Evolutionary conservation across 2,329 filamentous ascomycete genomes (phyloP), one percentile per base, ranked within the genome.

Genomic region (Hypoxylon sp.): DNA sequence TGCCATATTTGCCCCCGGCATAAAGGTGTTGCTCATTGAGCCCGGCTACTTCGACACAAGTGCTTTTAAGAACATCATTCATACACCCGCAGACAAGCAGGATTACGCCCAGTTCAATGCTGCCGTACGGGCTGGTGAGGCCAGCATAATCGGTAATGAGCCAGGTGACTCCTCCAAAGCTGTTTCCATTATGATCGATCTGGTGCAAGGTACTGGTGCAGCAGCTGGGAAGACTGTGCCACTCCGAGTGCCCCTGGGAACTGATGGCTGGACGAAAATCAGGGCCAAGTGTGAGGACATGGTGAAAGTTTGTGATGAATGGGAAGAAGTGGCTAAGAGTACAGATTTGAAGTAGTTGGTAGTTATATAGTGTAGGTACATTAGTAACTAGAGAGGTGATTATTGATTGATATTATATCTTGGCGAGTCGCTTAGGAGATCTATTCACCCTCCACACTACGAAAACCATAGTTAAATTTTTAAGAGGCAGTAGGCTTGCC

Each of bases 131-230:
- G 37, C 20, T 1, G 64, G 74, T 5, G 67, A 66, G 29, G 55
- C 47, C 8, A 62, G 67, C 6, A 55, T 68, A 2, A 48, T 62
- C 2, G 63, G 67, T 3, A 63, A 65, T 1, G 63, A 64, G 2
- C 60, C 67, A 2, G 55, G 64, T 1, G 35, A 83, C 51, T 75
- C 79, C 2, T 55, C 57, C 0, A 52, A 45, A 23, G 53, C 47
- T 79, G 78, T 75, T 1, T 67, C 73, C 15, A 73, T 73, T 0
- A 80, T 82, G 69, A 81, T 82, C 57, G 77, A 84, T 42, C 61
- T 84, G 11, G 80, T 78, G 1, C 71, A 78, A 8, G 73, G 80
- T 9, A 78, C 77, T 3, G 69, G 68, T 0, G 43, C 67, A n/a
- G 68, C 58, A 1, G 60, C 54, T 2, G 70, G 69, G 0, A 69